Evolutionary conservation across 2,329 filamentous ascomycete genomes (phyloP).

Genomic region (Colletotrichum euphorbiae): DNA sequence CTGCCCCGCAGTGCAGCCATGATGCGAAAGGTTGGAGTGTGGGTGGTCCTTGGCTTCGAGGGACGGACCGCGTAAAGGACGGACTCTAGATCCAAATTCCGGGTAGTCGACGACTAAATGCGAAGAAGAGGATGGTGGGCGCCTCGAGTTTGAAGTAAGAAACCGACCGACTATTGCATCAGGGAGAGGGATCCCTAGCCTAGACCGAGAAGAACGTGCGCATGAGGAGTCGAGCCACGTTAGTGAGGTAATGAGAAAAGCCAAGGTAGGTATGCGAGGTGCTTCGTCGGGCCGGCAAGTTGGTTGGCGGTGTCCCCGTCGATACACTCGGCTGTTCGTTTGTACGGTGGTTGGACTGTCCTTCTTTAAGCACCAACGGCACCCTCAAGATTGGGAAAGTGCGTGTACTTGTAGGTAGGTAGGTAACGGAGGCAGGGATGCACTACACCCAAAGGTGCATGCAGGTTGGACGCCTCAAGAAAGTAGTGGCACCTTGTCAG

Average conservation of each 20-base stretch:
- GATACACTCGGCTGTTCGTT: not conserved
- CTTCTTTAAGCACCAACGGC: not conserved
- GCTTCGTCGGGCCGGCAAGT: slow-evolving; percentile 14
- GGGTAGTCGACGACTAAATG: slow-evolving; percentile 24
- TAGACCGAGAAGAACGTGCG: slow-evolving; percentile 21
- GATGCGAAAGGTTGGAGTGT: slow-evolving; percentile 12
- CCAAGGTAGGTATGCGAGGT: slow-evolving; percentile 1
- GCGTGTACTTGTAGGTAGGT: slow-evolving; percentile 27
- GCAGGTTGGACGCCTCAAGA: slow-evolving; percentile 22
- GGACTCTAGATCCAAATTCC: slow-evolving; percentile 17
- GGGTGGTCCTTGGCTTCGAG: slow-evolving; percentile 21
- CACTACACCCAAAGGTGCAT: slow-evolving; percentile 13
- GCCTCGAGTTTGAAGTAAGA: slow-evolving; percentile 19
- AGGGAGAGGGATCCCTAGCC: slow-evolving; percentile 13
- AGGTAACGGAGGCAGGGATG: not conserved
- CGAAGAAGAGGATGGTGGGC: slow-evolving; percentile 18
- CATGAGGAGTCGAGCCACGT: slow-evolving; percentile 30
- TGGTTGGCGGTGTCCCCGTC: slow-evolving; percentile 12
- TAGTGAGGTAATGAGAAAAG: slow-evolving; percentile 16
- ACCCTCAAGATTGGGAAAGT: slow-evolving; percentile 10
- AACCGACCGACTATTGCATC: slow-evolving; percentile 12
- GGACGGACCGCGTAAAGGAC: slow-evolving; percentile 28
- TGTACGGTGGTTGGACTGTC: not conserved
- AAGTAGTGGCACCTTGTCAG: slow-evolving; percentile 31
- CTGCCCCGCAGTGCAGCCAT: slow-evolving; percentile 37